Conservation (phyloP, 108 stramenopile species). For the Skeletonema tropicum region DNA sequence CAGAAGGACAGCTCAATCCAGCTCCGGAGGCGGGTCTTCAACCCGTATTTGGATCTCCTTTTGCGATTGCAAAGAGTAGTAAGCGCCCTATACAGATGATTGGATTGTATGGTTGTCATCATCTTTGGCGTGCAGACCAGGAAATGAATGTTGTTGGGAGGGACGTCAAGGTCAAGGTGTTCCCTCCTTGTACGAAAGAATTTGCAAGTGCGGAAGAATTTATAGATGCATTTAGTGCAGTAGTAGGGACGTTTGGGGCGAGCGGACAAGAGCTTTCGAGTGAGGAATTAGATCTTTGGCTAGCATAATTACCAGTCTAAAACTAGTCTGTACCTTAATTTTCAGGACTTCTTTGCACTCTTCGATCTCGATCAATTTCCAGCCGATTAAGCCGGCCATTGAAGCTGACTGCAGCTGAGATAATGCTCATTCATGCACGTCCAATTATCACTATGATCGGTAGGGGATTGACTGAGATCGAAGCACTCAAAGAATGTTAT, state of each 20-base stretch:
- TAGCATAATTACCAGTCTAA: no score
- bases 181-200: conserved; percentile 44
- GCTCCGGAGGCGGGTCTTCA: conserved; percentile 70
- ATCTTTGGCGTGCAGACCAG: conserved; percentile 79
- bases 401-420: no score
- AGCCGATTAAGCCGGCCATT: no score
- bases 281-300: conserved; percentile 22
- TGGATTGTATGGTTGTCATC: conserved; percentile 71
- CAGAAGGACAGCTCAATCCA: conserved; percentile 89
- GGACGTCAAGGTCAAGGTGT: conserved; percentile 58
- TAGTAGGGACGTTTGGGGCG: conserved; percentile 63
- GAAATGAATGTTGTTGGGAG: conserved; percentile 59
- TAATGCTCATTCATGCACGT: no score
- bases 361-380: no score
- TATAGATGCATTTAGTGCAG: conserved; percentile 53
- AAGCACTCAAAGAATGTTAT: no score
- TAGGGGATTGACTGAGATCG: no score
- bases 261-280: conserved; percentile 59
- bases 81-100: conserved; percentile 80
- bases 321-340: no score
- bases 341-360: no score
- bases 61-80: conserved; percentile 68
- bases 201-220: conserved; percentile 65
- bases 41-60: conserved; percentile 77
- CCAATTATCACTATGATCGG: no score